Conservation (phyloP, 1,139 yeast species). For the Zygoascus sp. region DNA sequence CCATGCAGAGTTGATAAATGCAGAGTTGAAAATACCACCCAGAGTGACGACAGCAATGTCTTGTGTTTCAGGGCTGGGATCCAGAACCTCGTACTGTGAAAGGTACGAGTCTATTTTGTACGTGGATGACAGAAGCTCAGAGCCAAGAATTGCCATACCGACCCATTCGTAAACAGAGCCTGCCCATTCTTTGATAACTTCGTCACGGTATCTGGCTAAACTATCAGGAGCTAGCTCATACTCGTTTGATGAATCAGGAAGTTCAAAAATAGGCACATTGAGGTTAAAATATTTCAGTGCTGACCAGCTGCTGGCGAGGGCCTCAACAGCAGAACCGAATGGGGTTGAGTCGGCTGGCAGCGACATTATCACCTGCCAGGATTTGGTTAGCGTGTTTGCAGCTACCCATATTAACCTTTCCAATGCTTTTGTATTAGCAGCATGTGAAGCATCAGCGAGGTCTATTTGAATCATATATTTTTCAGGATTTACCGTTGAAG, state of each 20-base stretch:
- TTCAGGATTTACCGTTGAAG: slow-evolving; percentile 17
- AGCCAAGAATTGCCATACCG: slow-evolving; percentile 26
- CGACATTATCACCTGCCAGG: neutral
- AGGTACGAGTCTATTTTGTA: slow-evolving; percentile 26
- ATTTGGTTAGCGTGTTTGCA: slow-evolving; percentile 26
- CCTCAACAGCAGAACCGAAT: neutral
- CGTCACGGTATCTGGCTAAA: slow-evolving; percentile 3
- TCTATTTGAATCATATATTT: slow-evolving; percentile 21
- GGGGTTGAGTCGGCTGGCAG: neutral
- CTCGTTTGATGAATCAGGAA: neutral
- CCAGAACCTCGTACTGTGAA: slow-evolving; percentile 25
- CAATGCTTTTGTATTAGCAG: slow-evolving; percentile 25
- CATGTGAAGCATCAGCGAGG: slow-evolving; percentile 15
- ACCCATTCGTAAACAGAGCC: slow-evolving; percentile 32
- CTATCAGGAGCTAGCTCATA: neutral
- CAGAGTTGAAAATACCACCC: slow-evolving; percentile 22
- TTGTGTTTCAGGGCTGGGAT: slow-evolving; percentile 11
- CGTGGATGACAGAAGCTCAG: slow-evolving; percentile 18
- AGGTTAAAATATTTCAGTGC: neutral
- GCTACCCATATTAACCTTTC: slow-evolving; percentile 40
- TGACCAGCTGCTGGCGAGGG: neutral
- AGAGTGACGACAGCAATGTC: neutral
- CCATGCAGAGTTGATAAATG: slow-evolving; percentile 11
- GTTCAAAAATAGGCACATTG: neutral
- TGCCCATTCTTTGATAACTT: slow-evolving; percentile 29